Conservation (phyloP, 805 yeast species). For the Cyberlindnera maclurae region DNA sequence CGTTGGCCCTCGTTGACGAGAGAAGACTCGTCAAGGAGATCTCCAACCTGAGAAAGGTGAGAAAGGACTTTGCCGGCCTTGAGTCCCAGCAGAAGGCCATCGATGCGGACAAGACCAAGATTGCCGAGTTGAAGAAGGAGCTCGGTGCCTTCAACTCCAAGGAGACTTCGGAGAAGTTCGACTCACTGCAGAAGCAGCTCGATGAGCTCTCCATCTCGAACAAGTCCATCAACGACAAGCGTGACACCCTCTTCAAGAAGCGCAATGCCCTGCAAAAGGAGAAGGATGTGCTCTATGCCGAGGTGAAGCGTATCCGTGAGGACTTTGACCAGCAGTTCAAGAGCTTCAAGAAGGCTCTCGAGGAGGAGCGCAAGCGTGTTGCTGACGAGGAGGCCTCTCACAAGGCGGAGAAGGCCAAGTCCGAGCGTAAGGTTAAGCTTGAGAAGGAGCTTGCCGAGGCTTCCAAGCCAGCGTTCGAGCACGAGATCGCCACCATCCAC, state of each 20-base stretch:
- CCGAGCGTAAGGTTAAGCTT: conserved; percentile 49
- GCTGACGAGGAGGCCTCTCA: conserved; percentile 45
- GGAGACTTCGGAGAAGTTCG: conserved; percentile 65
- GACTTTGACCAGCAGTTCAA: conserved; percentile 72
- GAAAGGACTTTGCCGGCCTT: conserved; percentile 67
- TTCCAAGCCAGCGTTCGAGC: conserved; percentile 74
- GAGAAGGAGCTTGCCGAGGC: conserved; percentile 69
- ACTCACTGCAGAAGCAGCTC: conserved; percentile 59
- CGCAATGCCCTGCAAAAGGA: conserved; percentile 61
- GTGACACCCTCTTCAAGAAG: conserved; percentile 53
- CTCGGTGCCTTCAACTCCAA: conserved; percentile 47
- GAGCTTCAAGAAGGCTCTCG: conserved; percentile 60
- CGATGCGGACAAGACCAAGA: conserved; percentile 70
- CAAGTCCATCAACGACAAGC: conserved; percentile 58
- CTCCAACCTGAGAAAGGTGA: conserved; percentile 70
- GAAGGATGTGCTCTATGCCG: conserved; percentile 60
- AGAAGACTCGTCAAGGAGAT: conserved; percentile 79
- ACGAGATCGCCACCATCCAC: conserved; percentile 73
- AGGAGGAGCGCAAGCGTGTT: conserved; percentile 67
- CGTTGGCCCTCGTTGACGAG: conserved; percentile 85
- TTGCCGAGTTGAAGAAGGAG: conserved; percentile 65
- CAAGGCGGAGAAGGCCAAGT: conserved; percentile 41
- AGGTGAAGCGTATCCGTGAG: conserved; percentile 60
- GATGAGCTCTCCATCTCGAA: conserved; percentile 55
- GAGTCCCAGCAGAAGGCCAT: conserved; percentile 72